Conservation (phyloP, 495 filamentous ascomycete species). For the Glonium stellatum region DNA sequence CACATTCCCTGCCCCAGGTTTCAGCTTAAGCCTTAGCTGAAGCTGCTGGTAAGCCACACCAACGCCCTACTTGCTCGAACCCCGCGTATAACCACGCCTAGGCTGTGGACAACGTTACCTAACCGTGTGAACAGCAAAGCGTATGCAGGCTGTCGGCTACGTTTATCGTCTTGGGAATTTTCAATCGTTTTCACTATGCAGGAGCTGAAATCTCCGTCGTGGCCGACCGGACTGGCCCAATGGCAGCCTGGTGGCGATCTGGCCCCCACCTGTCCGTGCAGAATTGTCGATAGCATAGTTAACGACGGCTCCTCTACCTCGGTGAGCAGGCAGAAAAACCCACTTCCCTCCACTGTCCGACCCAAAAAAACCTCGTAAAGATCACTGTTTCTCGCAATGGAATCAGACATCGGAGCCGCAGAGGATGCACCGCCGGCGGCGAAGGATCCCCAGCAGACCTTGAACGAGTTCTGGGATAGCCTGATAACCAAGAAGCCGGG, state of each 20-base stretch:
- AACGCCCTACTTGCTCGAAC: not conserved
- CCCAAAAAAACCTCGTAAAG: not conserved
- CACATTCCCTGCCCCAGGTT: not conserved
- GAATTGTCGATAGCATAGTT: not conserved
- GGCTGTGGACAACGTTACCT: too few species aligned
- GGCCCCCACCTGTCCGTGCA: not conserved
- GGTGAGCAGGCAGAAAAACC: not conserved
- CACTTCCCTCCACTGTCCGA: not conserved
- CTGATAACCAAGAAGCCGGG: conserved; percentile 60
- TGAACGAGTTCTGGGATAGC: conserved; percentile 72
- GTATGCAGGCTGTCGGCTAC: not conserved
- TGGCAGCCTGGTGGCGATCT: not conserved
- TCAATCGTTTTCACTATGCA: not conserved
- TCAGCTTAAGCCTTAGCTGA: not conserved
- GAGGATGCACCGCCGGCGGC: not conserved
- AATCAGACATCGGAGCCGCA: conserved; percentile 7
- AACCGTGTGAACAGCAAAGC: too few species aligned
- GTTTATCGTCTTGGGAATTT: not conserved
- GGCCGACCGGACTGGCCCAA: not conserved
- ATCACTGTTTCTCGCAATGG: conserved; percentile 6
- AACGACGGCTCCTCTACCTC: not conserved
- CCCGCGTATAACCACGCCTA: too few species aligned
- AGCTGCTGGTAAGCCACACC: not conserved
- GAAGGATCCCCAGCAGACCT: conserved; percentile 52
- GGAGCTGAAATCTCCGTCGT: not conserved